Base-by-base conservation (phyloP, 176 grass and related monocot species). In the Oryza punctata region DNA sequence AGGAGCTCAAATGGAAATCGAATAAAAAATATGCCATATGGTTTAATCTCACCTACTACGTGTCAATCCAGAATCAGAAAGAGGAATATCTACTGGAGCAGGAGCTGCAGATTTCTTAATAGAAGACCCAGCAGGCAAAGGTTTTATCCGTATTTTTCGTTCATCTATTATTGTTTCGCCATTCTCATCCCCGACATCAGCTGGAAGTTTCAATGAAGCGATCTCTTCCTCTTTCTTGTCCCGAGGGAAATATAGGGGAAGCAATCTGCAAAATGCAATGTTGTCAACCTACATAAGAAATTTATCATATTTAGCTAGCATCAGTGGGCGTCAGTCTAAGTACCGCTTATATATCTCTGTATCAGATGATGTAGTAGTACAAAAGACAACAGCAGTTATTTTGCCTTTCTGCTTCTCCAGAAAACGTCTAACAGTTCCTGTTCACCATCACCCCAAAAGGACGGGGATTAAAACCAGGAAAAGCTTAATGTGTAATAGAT, bases 151-250 rank as follows among this genome's bases (percentile, higher is more conserved):
- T 82, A 98, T 98, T 90, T 98, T 95, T 54, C 96, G 87, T 88
- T 98, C 96, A 88, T 98, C 89, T 72, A 98, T 98, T 83, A 98
- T 77, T 30, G 96, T 94, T 64, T 98, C 93, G 37, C 96, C 96
- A 91, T 98, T 98, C 89, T 98, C 96, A 81, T 98, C 96, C 65
- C 96, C 96, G 65, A 98, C 93, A 93, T 95, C 96, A 81, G 96
- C 88, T 79, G 96, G 96, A 81, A 98, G 89, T 77, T 98, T 98
- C 23, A 86, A 87, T 7, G 85, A 65, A 32, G 96, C 92, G 25
- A 98, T 89, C 64, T 98, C 92, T 89, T 98, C 96, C 89, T 98
- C 96, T 57, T 89, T 87, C 82, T 95, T 95, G 73, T 98, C 96
- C 77, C 96, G 89, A 64, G 96, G 96, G 68, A 98, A 98, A 75